Conservation (phyloP, 2,329 filamentous ascomycete species). For the Aureobasidium sp. region DNA sequence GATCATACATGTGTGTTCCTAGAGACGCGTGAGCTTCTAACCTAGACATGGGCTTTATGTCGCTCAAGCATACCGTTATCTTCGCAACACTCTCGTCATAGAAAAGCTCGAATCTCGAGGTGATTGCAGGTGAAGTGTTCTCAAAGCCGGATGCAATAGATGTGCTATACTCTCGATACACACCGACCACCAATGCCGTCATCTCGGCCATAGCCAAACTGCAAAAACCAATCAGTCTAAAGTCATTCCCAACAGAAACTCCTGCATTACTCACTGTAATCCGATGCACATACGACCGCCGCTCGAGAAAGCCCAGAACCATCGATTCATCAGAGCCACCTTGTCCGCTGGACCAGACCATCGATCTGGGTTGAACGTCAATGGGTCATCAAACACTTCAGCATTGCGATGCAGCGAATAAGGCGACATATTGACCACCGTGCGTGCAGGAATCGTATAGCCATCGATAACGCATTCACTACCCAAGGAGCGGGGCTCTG, state of each 20-base stretch:
- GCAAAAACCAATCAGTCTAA: too few species aligned
- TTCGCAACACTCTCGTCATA: conserved; percentile 29
- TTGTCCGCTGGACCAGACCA: conserved; percentile 31
- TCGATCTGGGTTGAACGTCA: conserved; percentile 33
- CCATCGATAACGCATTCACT: conserved; percentile 30
- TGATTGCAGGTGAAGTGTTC: conserved; percentile 33
- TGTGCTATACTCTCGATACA: conserved; percentile 41
- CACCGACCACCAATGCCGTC: conserved; percentile 39
- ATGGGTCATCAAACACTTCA: conserved; percentile 34
- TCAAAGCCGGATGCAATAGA: conserved; percentile 26
- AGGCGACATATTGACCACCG: conserved; percentile 37
- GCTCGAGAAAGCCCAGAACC: conserved; percentile 44
- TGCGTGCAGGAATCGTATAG: conserved; percentile 29
- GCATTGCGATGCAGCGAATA: conserved; percentile 37
- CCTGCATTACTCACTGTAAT: conserved; percentile 26
- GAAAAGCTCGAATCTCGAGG: conserved; percentile 38
- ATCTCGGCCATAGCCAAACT: conserved; percentile 47
- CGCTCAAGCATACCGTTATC: conserved; percentile 21
- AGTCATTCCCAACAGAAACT: too few species aligned
- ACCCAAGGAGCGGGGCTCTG: conserved; percentile 41
- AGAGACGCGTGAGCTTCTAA: background rate
- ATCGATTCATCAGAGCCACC: conserved; percentile 35
- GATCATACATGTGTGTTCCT: conserved; percentile 18
- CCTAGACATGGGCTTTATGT: background rate
- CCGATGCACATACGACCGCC: conserved; percentile 44